Percentiles rank a stretch among this genome's conserved stretches.
phyloP scores from a whole-genome alignment of 805 yeast genomes.

The Ogataea minuta region DNA sequence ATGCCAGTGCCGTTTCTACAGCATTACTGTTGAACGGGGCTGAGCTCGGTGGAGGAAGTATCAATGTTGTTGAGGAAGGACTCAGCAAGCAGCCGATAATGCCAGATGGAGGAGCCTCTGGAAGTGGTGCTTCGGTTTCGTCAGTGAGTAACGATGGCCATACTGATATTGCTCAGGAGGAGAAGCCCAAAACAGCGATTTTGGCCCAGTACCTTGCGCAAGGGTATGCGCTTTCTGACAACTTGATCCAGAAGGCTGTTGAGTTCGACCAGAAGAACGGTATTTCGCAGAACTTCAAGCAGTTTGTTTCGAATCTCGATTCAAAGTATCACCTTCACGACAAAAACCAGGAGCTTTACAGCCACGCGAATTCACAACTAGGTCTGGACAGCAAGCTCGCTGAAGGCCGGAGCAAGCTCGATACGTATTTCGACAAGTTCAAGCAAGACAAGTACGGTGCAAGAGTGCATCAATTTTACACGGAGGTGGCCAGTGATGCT shows the following conservation, averaged over 20 bases:
- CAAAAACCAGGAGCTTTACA: constrained; percentile 38
- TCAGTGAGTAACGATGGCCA: constrained; percentile 12
- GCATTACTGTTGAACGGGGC: constrained; percentile 73
- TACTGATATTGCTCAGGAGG: constrained; percentile 66
- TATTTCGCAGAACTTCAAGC: constrained; percentile 51
- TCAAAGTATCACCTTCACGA: constrained; percentile 58
- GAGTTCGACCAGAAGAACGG: constrained; percentile 67
- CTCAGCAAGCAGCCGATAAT: constrained; percentile 25
- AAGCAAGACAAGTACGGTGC: constrained; percentile 50
- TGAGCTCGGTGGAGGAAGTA: constrained; percentile 59
- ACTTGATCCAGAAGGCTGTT: constrained; percentile 56
- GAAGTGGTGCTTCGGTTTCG: constrained; percentile 2
- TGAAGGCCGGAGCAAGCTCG: constrained; percentile 37
- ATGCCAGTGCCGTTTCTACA: constrained; percentile 62
- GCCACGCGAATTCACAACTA: constrained; percentile 40
- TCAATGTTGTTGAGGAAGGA: constrained; percentile 43
- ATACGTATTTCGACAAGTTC: constrained; percentile 47
- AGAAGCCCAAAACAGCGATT: constrained; percentile 72
- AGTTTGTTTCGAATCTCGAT: constrained; percentile 55
- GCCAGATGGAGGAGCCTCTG: constrained; percentile 8
- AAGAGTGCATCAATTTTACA: constrained; percentile 60
- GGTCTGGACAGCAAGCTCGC: constrained; percentile 40
- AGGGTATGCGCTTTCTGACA: constrained; percentile 70
- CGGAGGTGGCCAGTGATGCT: constrained; percentile 52
- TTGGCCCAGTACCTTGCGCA: constrained; percentile 72